Evolutionary conservation across 2,329 filamentous ascomycete genomes (phyloP).

Genomic region (Neofusicoccum sp.): DNA sequence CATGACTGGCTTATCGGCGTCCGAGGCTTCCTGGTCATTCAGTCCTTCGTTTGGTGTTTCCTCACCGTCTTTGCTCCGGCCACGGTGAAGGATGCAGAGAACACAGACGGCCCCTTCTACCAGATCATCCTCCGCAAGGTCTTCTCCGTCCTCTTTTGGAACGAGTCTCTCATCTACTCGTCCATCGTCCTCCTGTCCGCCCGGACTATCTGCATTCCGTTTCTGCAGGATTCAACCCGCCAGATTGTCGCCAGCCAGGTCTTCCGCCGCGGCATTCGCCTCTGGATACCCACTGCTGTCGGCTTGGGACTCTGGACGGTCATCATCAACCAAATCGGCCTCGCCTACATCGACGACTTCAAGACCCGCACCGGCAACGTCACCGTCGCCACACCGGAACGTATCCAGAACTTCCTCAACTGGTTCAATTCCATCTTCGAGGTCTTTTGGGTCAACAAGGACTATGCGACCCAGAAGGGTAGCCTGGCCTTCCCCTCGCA

Average conservation of each 20-base stretch:
- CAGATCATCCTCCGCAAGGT: conserved; percentile 48
- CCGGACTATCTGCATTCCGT: conserved; percentile 47
- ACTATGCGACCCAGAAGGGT: conserved; percentile 43
- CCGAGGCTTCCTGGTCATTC: conserved; percentile 47
- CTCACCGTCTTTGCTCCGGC: conserved; percentile 49
- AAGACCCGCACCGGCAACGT: conserved; percentile 40
- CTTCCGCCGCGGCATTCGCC: conserved; percentile 46
- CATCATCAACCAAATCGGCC: conserved; percentile 37
- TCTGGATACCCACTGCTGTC: conserved; percentile 46
- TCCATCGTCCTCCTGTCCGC: conserved; percentile 51
- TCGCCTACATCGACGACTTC: conserved; percentile 43
- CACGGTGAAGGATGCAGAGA: conserved; percentile 38
- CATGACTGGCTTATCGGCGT: conserved; percentile 47
- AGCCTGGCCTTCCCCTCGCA: conserved; percentile 47
- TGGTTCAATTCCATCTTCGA: conserved; percentile 53
- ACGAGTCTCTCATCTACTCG: conserved; percentile 49
- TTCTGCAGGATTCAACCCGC: conserved; percentile 41
- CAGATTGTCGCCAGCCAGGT: conserved; percentile 42
- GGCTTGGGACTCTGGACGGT: conserved; percentile 44
- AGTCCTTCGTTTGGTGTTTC: conserved; percentile 50
- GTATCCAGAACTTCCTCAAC: conserved; percentile 42
- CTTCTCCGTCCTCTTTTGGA: conserved; percentile 50
- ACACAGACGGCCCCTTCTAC: conserved; percentile 41
- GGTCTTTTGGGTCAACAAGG: conserved; percentile 48
- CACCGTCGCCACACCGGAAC: conserved; percentile 37